A percentile compares a stretch with the other conserved stretches of the same genome.
Conservation (phyloP, 331 rosid species). For the Malus hybrid region DNA sequence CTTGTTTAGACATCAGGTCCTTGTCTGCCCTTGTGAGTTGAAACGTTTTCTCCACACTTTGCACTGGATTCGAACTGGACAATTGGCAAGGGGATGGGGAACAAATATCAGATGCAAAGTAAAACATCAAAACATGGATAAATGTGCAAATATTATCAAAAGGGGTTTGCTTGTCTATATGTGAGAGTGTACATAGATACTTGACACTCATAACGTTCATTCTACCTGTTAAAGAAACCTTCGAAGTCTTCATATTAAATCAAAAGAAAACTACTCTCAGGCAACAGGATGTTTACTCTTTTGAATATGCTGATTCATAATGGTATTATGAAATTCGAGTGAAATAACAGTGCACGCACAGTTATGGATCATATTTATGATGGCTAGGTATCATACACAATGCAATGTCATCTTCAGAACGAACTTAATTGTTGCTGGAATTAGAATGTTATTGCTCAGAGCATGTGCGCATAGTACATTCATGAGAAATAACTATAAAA, state of each 20-base stretch:
- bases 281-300: neutral
- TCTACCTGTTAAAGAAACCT: neutral
- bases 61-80: constrained; percentile 66
- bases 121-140: neutral
- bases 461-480: neutral
- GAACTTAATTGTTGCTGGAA: neutral
- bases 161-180: neutral
- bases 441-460: neutral
- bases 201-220: neutral
- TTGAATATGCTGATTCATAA: neutral
- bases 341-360: neutral
- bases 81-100: constrained; percentile 13
- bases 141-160: neutral
- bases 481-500: neutral
- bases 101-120: neutral
- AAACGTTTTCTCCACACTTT: constrained; percentile 79
- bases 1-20: constrained; percentile 63
- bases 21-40: constrained; percentile 61
- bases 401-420: neutral
- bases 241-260: neutral
- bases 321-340: neutral
- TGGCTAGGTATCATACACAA: neutral
- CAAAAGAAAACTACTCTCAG: neutral
- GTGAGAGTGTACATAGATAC: neutral
- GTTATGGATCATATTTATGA: neutral